Conservation (phyloP, 495 filamentous ascomycete species). For the Aspergillus coremiiformis region DNA sequence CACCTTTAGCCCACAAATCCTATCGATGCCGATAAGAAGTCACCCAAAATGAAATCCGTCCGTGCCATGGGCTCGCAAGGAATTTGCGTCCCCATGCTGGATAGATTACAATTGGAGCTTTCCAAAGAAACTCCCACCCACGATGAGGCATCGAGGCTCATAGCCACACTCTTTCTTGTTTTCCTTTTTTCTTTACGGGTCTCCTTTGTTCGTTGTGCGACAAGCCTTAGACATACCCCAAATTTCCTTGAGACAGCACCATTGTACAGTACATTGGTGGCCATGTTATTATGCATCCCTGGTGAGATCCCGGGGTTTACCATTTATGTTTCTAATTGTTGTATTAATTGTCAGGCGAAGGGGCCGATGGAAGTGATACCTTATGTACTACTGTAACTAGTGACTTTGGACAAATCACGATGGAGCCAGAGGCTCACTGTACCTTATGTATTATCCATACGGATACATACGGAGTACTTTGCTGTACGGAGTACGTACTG, state of each 20-base stretch:
- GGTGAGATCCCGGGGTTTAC: not conserved
- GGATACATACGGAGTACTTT: no score
- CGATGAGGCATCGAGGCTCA: not conserved
- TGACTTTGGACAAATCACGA: slow-evolving; percentile 7
- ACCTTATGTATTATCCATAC: no score
- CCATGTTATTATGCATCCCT: slow-evolving; percentile 1
- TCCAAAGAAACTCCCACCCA: no score
- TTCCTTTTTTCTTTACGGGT: slow-evolving; percentile 3
- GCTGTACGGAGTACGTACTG: no score
- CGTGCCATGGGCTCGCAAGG: not conserved
- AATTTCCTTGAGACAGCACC: slow-evolving; percentile 7
- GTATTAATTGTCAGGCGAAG: slow-evolving; percentile 14
- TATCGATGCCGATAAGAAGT: slow-evolving; percentile 35
- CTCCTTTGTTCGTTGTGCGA: slow-evolving; percentile 16
- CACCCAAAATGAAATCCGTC: not conserved
- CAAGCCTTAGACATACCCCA: slow-evolving; percentile 18
- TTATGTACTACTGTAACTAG: slow-evolving; percentile 26
- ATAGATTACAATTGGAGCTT: not conserved
- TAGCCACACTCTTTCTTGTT: not conserved
- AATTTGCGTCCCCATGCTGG: not conserved
- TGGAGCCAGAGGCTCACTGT: not conserved
- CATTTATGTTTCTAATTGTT: slow-evolving; percentile 18
- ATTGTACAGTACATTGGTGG: not conserved
- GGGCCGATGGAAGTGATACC: slow-evolving; percentile 26
- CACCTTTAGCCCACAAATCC: slow-evolving; percentile 63